phyloP scores from a whole-genome alignment of 768 basidiomycete species.

The Krasilnikovozyma curviuscula region DNA sequence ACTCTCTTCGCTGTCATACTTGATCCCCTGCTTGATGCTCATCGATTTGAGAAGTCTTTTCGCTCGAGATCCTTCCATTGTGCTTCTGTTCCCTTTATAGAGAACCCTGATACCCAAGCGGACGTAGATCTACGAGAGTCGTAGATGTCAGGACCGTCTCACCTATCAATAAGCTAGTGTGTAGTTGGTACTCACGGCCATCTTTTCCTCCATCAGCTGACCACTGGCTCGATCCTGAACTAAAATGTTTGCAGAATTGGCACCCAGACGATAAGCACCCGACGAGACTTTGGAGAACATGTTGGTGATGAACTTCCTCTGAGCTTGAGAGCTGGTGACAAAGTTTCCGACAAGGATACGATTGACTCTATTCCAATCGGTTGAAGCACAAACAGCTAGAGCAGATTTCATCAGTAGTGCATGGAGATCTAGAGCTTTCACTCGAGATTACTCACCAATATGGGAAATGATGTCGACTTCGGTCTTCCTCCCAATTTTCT shows the following conservation, averaged over 20 bases:
- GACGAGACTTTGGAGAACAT: slow-evolving; percentile 37
- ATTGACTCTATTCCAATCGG: slow-evolving; percentile 79
- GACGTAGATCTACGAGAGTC: slow-evolving; percentile 49
- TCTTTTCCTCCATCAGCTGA: slow-evolving; percentile 90
- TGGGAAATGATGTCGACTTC: slow-evolving; percentile 94
- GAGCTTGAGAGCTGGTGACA: slow-evolving; percentile 72
- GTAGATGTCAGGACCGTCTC: not conserved
- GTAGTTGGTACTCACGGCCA: slow-evolving; percentile 31
- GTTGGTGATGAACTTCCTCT: slow-evolving; percentile 92
- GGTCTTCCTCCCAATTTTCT: slow-evolving; percentile 60
- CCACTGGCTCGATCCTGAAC: slow-evolving; percentile 87
- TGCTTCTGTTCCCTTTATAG: slow-evolving; percentile 67
- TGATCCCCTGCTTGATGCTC: slow-evolving; percentile 80
- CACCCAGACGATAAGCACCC: slow-evolving; percentile 76
- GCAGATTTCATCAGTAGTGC: not conserved
- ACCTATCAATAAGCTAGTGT: not conserved
- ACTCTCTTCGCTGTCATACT: slow-evolving; percentile 75
- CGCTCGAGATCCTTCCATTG: slow-evolving; percentile 74
- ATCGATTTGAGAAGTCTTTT: slow-evolving; percentile 68
- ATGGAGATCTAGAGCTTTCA: too few relatives aligned
- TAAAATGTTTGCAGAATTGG: slow-evolving; percentile 83
- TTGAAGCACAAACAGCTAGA: slow-evolving; percentile 53
- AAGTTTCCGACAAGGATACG: slow-evolving; percentile 82
- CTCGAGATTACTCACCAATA: too few relatives aligned
- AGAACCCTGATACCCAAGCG: slow-evolving; percentile 75